A percentile compares a stretch with the other conserved stretches of the same genome.
These are phyloP conservation scores for Boletus bicolor DNA, from an alignment of 768 basidiomycete genomes.

Conservation along the genomic window DNA sequence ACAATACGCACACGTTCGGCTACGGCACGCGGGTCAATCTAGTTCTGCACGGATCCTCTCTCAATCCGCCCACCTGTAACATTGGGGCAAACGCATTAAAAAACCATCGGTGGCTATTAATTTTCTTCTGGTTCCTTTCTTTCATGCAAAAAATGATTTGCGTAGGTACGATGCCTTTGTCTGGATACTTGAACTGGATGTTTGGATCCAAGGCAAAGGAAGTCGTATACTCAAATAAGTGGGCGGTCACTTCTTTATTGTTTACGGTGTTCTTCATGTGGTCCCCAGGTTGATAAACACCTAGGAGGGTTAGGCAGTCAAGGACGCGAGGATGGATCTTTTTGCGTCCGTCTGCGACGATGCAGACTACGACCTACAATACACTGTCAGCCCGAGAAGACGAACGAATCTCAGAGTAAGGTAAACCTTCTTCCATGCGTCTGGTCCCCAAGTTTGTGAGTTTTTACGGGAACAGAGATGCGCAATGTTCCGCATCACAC, in stretches of 20 bases:
- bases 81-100: conserved; percentile 90
- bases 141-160: conserved; percentile 91
- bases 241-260: conserved; percentile 67
- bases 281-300: conserved; percentile 79
- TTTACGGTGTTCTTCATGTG: conserved; percentile 65
- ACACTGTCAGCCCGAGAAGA: neutral
- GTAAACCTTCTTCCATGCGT: conserved; percentile 90
- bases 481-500: conserved; percentile 87
- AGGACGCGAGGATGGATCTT: conserved; percentile 81
- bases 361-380: conserved; percentile 80
- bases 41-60: neutral
- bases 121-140: conserved; percentile 95
- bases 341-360: conserved; percentile 85
- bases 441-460: conserved; percentile 92
- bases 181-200: conserved; percentile 82
- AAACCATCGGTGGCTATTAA: conserved; percentile 96
- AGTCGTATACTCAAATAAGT: conserved; percentile 85
- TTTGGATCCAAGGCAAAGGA: conserved; percentile 77
- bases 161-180: conserved; percentile 92
- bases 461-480: conserved; percentile 82
- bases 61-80: conserved; percentile 57
- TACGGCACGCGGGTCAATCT: conserved; percentile 23
- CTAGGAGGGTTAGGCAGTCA: conserved; percentile 87
- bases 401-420: neutral
- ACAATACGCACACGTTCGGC: conserved; percentile 89